Evolutionary conservation across 75 land plant species (phyloP).

Genomic region (Sequoiadendron giganteum): DNA sequence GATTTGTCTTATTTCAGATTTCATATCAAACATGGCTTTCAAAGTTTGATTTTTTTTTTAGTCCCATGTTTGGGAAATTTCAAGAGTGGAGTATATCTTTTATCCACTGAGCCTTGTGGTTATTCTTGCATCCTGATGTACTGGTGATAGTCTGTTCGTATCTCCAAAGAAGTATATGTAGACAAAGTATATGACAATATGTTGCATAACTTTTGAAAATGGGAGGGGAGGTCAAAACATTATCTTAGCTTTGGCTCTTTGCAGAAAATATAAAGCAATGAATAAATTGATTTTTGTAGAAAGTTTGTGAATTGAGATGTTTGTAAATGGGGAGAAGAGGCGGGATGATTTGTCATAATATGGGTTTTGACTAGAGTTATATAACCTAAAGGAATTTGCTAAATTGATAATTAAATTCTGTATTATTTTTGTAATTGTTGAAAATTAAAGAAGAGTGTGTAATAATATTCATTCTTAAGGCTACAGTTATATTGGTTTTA

Average conservation of each 20-base stretch:
- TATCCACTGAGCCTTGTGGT: background rate
- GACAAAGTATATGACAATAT: background rate
- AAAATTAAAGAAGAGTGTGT: background rate
- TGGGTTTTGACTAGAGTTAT: background rate
- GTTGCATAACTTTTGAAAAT: background rate
- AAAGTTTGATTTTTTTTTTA: background rate
- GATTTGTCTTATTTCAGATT: slow-evolving; percentile 4
- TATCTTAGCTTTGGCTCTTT: background rate
- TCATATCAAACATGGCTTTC: background rate
- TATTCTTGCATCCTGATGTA: background rate
- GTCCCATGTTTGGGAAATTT: background rate
- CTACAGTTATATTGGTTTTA: background rate
- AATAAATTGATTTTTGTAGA: background rate
- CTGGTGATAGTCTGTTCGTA: background rate
- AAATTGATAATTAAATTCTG: background rate
- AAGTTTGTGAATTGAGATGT: background rate
- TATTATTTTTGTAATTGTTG: background rate
- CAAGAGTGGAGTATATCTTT: background rate
- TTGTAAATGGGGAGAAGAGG: background rate
- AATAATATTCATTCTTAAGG: background rate
- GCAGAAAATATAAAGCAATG: background rate
- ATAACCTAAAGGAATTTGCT: background rate
- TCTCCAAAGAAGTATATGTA: background rate
- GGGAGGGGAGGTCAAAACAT: background rate
- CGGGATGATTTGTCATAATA: background rate